Conservation (phyloP, 176 grass and related monocot species). For the Carex cristatella region DNA sequence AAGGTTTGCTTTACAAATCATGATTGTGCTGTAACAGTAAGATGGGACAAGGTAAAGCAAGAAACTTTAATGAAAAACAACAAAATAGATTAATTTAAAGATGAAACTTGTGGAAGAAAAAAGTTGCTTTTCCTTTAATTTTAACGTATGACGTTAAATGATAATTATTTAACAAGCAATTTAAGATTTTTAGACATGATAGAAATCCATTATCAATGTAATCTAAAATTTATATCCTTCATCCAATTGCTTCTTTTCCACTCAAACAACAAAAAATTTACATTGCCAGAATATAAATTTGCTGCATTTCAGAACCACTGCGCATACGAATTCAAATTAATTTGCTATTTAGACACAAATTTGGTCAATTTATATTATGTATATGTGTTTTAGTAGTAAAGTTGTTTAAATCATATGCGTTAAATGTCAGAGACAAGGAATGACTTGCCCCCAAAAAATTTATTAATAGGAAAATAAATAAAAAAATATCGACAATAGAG, state of each 20-base stretch:
- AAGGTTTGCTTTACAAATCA: conserved; percentile 50
- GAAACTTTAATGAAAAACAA: conserved; percentile 22
- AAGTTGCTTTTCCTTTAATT: conserved; percentile 1
- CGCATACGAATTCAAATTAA: background rate
- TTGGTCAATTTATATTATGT: too few relatives aligned
- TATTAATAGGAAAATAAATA: too few relatives aligned
- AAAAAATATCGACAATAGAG: too few relatives aligned
- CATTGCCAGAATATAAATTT: background rate
- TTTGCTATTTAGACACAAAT: background rate
- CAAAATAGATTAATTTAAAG: background rate
- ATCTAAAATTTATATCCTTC: background rate
- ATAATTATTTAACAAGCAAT: background rate
- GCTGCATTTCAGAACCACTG: background rate
- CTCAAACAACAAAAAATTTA: background rate
- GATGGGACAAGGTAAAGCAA: conserved; percentile 34
- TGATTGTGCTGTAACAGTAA: conserved; percentile 18
- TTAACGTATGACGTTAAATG: background rate
- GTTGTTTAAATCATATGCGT: background rate
- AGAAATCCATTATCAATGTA: background rate
- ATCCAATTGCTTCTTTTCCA: background rate
- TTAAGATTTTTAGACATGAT: background rate
- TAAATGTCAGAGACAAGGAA: background rate
- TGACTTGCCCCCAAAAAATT: too few relatives aligned
- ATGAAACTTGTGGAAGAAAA: background rate
- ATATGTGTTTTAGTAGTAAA: background rate